phyloP scores from a whole-genome alignment of 495 filamentous ascomycete species.

The Neurospora hispaniola region DNA sequence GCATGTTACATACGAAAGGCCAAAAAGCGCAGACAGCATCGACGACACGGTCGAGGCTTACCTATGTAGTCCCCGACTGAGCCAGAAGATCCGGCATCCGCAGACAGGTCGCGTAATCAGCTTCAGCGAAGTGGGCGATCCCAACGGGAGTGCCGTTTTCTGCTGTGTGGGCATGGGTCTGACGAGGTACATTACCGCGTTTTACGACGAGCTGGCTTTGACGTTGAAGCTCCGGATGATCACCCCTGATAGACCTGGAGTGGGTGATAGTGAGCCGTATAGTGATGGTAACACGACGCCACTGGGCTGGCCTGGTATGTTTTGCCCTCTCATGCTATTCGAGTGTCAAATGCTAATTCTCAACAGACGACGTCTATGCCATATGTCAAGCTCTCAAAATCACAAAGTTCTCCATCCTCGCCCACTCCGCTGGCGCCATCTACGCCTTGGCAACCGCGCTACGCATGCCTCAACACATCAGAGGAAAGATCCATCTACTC shows the following conservation, averaged over 20 bases:
- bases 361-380: conserved; percentile 79
- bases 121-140: conserved; percentile 94
- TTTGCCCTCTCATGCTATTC: conserved; percentile 10
- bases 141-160: conserved; percentile 83
- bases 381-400: conserved; percentile 91
- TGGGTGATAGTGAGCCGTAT: conserved; percentile 84
- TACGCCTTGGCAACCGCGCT: conserved; percentile 95
- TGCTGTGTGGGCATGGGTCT: conserved; percentile 98
- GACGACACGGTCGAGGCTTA: conserved; percentile 84
- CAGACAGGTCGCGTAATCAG: conserved; percentile 79
- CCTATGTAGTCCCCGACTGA: conserved; percentile 68
- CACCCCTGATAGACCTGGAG: conserved; percentile 87
- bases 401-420: conserved; percentile 91
- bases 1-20: conserved; percentile 45
- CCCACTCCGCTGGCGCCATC: conserved; percentile 95
- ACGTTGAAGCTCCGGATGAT: conserved; percentile 84
- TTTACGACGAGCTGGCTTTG: conserved; percentile 91
- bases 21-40: conserved; percentile 72
- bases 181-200: conserved; percentile 90
- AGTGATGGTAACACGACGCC: conserved; percentile 71
- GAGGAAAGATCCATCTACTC: conserved; percentile 87
- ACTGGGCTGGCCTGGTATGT: conserved; percentile 85
- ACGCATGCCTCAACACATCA: conserved; percentile 90
- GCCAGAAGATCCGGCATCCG: conserved; percentile 77
- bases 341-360: conserved; percentile 2